Evolutionary conservation across 2,329 filamentous ascomycete genomes (phyloP).

Genomic region (Talaromyces sp.): DNA sequence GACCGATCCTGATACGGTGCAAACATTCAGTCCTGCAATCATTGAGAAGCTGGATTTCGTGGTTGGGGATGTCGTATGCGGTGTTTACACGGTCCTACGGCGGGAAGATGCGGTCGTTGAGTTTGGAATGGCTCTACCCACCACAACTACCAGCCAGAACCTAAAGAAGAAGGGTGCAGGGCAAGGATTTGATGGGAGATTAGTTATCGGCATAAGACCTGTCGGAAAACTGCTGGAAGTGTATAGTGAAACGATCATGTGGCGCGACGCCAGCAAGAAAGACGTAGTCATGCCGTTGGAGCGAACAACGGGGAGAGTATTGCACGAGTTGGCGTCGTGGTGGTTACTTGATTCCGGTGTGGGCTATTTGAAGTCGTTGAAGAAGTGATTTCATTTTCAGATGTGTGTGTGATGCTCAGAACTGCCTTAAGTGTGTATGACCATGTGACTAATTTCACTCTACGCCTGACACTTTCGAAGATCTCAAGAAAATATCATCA

Average conservation of each 20-base stretch:
- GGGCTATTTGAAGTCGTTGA: slow-evolving; percentile 28
- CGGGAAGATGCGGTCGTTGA: slow-evolving; percentile 29
- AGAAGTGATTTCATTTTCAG: slow-evolving; percentile 7
- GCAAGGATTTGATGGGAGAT: slow-evolving; percentile 21
- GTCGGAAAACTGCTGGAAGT: slow-evolving; percentile 19
- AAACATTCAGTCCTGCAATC: slow-evolving; percentile 27
- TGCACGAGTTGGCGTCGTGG: slow-evolving; percentile 36
- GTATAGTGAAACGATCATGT: slow-evolving; percentile 32
- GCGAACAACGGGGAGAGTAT: slow-evolving; percentile 25
- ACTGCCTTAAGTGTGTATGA: too few species aligned
- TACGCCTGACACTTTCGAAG: too few species aligned
- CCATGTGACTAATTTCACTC: too few species aligned
- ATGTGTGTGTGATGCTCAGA: too few species aligned
- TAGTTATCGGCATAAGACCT: slow-evolving; percentile 25
- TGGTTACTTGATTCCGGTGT: slow-evolving; percentile 37
- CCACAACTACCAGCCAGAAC: background rate
- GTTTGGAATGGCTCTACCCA: slow-evolving; percentile 27
- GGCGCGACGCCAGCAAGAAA: slow-evolving; percentile 23
- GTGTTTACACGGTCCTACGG: slow-evolving; percentile 28
- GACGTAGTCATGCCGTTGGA: slow-evolving; percentile 30
- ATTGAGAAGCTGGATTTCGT: slow-evolving; percentile 29
- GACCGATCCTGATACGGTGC: slow-evolving; percentile 13
- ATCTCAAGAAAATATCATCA: too few species aligned
- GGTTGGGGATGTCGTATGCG: slow-evolving; percentile 32
- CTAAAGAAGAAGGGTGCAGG: background rate